These are phyloP conservation scores for Discostella pseudostelligera DNA, from an alignment of 108 stramenopile genomes.

Conservation along the genomic window DNA sequence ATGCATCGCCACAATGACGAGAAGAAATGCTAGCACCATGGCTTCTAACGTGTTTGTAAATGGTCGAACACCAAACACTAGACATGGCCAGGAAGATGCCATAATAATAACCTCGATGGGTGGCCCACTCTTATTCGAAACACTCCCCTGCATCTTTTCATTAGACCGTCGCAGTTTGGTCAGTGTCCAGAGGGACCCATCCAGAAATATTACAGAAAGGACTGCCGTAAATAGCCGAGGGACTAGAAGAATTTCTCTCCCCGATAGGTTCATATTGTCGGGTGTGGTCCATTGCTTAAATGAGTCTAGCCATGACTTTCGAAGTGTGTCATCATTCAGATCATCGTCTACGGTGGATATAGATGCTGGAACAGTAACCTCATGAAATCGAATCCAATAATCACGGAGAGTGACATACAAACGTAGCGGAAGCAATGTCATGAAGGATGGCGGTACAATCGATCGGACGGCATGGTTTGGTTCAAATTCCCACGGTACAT, in stretches of 20 bases:
- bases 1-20: slow-evolving; percentile 29
- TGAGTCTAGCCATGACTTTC: slow-evolving; percentile 4
- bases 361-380: too few relatives aligned
- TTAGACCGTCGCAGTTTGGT: slow-evolving; percentile 10
- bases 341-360: too few relatives aligned
- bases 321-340: background rate
- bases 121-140: slow-evolving; percentile 11
- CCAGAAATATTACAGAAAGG: slow-evolving; percentile 56
- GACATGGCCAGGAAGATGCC: slow-evolving; percentile 69
- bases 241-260: slow-evolving; percentile 61
- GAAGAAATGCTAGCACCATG: slow-evolving; percentile 56
- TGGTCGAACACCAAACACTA: slow-evolving; percentile 63
- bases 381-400: background rate
- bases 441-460: slow-evolving; percentile 63
- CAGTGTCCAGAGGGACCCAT: slow-evolving; percentile 55
- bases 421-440: slow-evolving; percentile 65
- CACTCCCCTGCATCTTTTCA: background rate
- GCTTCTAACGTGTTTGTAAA: slow-evolving; percentile 83
- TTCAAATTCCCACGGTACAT: slow-evolving; percentile 79
- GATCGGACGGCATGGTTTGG: slow-evolving; percentile 73
- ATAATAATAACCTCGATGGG: slow-evolving; percentile 55
- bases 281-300: background rate
- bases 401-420: slow-evolving; percentile 37
- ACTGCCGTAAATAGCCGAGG: slow-evolving; percentile 68
- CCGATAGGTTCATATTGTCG: slow-evolving; percentile 32